Evolutionary conservation across 805 yeast species (phyloP).

Genomic region (Blastobotrys americana): DNA sequence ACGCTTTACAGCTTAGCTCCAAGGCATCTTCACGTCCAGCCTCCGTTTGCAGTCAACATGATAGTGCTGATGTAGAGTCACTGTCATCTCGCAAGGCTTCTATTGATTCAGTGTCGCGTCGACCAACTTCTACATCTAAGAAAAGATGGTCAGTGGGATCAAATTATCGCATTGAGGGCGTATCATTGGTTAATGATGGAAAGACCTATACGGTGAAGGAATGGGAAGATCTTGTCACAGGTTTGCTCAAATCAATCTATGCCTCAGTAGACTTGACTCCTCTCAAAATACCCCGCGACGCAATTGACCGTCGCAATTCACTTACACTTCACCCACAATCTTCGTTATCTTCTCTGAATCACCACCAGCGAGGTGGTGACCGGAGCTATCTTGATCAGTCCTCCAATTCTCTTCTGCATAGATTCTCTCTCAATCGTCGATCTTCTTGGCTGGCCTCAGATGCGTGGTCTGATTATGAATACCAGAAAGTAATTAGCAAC

Average conservation of each 20-base stretch:
- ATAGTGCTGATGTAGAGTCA: constrained; percentile 3
- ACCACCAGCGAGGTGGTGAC: not conserved
- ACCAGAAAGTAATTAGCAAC: constrained; percentile 12
- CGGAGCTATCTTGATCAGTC: too few relatives aligned
- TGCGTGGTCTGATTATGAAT: constrained; percentile 18
- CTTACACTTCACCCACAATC: constrained; percentile 14
- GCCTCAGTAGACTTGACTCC: constrained; percentile 21
- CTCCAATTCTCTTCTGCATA: not conserved
- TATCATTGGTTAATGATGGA: constrained; percentile 11
- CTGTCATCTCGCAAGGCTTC: constrained; percentile 4
- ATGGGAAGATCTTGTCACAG: constrained; percentile 17
- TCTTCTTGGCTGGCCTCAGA: constrained; percentile 18
- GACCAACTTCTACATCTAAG: constrained; percentile 6
- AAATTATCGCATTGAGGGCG: constrained; percentile 8
- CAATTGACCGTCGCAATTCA: not conserved
- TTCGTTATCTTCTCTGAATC: constrained; percentile 5
- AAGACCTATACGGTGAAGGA: constrained; percentile 11
- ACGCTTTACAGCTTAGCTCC: not conserved
- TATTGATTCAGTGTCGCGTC: constrained; percentile 8
- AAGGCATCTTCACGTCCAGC: not conserved
- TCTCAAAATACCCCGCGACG: constrained; percentile 15
- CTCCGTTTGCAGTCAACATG: not conserved
- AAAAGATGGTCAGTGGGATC: constrained; percentile 14
- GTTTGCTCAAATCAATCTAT: constrained; percentile 19
- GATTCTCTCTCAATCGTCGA: constrained; percentile 11